Conservation (phyloP, 2,329 filamentous ascomycete genomes). For the Xylariales sp. region DNA sequence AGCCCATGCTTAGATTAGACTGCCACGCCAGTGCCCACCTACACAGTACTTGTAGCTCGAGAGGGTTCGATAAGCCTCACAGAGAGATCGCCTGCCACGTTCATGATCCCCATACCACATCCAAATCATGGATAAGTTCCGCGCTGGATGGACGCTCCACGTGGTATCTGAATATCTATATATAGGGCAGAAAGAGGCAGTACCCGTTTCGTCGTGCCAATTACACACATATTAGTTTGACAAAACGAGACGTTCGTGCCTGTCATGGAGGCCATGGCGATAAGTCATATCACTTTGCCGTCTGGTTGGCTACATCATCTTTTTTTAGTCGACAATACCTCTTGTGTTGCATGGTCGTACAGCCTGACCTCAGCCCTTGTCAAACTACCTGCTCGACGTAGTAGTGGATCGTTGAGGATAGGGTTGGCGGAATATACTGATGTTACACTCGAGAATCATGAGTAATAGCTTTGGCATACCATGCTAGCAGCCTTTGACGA, state of each 20-base stretch:
- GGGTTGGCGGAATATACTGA: constrained; percentile 8
- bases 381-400: constrained; percentile 13
- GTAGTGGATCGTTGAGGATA: constrained; percentile 2
- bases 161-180: constrained; percentile 35
- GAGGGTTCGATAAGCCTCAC: constrained; percentile 27
- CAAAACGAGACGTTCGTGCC: constrained; percentile 22
- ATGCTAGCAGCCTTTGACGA: neutral
- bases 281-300: constrained; percentile 25
- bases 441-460: constrained; percentile 9
- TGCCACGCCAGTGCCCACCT: constrained; percentile 18
- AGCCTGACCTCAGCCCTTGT: constrained; percentile 28
- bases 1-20: constrained; percentile 23
- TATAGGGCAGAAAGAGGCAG: constrained; percentile 38
- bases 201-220: constrained; percentile 32
- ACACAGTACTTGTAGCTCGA: neutral
- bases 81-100: constrained; percentile 28
- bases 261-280: constrained; percentile 21
- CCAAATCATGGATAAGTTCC: constrained; percentile 15
- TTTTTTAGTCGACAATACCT: constrained; percentile 34
- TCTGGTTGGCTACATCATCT: constrained; percentile 25
- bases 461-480: constrained; percentile 11
- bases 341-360: constrained; percentile 34
- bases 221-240: constrained; percentile 21
- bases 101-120: constrained; percentile 29
- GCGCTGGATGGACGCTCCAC: constrained; percentile 17